phyloP scores from a whole-genome alignment of 495 filamentous ascomycete genomes.

The Stereocaulon alpinum region DNA sequence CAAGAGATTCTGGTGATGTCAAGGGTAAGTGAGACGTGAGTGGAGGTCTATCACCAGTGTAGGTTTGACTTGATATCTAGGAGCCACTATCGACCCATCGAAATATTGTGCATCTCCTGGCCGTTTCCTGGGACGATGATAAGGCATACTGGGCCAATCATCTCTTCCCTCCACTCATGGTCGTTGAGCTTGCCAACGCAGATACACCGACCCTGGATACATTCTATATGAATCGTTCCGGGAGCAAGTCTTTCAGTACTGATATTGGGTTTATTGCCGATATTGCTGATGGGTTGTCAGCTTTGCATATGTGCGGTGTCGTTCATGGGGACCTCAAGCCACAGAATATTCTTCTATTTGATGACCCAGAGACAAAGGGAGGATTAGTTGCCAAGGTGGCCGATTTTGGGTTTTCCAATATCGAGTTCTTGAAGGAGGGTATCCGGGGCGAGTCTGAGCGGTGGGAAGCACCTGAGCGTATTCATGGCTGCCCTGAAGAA shows the following conservation, averaged over 20 bases:
- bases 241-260: neutral
- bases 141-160: neutral
- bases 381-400: neutral
- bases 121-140: neutral
- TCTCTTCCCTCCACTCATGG: neutral
- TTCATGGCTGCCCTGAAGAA: neutral
- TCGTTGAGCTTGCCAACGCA: neutral
- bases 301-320: neutral
- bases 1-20: neutral
- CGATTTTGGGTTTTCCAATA: conserved; percentile 1
- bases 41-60: neutral
- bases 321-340: neutral
- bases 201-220: neutral
- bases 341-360: neutral
- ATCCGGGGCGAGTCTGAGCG: neutral
- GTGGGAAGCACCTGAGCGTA: neutral
- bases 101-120: neutral
- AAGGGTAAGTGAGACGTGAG: neutral
- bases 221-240: neutral
- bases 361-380: neutral
- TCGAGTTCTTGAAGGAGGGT: neutral
- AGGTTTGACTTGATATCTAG: conserved; percentile 1
- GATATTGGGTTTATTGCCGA: neutral
- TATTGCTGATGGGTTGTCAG: conserved; percentile 1
- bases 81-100: conserved; percentile 1